Conservation (phyloP, 2,329 filamentous ascomycete species). For the Tolypocladium tundrense region DNA sequence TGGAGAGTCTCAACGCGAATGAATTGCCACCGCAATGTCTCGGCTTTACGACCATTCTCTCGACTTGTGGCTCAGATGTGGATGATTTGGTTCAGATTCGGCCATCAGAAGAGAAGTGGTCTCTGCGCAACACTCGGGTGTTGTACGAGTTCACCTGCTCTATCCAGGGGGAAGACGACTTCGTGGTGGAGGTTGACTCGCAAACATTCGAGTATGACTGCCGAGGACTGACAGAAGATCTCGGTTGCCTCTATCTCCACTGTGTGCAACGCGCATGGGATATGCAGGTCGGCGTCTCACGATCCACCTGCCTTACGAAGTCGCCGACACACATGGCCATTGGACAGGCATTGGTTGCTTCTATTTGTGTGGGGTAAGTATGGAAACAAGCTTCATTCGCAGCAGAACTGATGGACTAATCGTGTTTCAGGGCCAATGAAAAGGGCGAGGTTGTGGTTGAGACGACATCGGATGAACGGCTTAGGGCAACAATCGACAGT, state of each 20-base stretch:
- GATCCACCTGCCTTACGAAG: constrained; percentile 3
- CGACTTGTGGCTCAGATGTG: constrained; percentile 15
- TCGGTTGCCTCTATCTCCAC: constrained; percentile 16
- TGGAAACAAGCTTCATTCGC: neutral
- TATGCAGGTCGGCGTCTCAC: constrained; percentile 14
- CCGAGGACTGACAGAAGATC: constrained; percentile 7
- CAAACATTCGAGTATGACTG: constrained; percentile 12
- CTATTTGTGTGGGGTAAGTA: constrained; percentile 15
- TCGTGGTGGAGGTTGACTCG: constrained; percentile 17
- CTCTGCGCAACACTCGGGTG: constrained; percentile 6
- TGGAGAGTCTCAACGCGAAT: constrained; percentile 3
- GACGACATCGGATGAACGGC: constrained; percentile 1
- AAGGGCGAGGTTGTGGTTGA: constrained; percentile 10
- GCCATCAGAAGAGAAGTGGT: constrained; percentile 10
- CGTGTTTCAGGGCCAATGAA: constrained; percentile 4
- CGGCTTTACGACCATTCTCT: constrained; percentile 17
- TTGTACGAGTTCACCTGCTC: constrained; percentile 17
- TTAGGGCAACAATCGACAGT: constrained; percentile 7
- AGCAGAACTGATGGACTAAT: neutral
- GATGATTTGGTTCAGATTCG: constrained; percentile 8
- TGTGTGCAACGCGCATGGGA: constrained; percentile 21
- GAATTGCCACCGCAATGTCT: constrained; percentile 4
- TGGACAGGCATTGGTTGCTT: constrained; percentile 10
- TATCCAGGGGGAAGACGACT: neutral
- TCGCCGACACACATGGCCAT: constrained; percentile 9